Percentiles rank a stretch among this genome's conserved stretches.
phyloP scores from a whole-genome alignment of 192 early-diverging fungal species.

The Thamnidium elegans region DNA sequence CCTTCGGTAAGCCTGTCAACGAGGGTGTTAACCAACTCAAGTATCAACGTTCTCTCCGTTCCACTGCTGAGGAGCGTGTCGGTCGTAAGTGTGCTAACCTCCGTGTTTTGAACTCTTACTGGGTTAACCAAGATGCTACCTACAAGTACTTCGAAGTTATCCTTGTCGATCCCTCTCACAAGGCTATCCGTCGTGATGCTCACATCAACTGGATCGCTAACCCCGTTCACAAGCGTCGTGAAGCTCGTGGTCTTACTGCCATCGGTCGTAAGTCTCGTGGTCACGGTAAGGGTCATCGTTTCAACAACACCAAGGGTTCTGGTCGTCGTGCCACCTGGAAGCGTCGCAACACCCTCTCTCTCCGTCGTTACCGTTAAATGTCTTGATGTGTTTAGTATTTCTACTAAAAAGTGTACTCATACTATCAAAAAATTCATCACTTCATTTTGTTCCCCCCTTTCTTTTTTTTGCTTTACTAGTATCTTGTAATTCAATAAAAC shows the following conservation, averaged over 20 bases:
- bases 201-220: constrained; percentile 99
- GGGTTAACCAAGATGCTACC: constrained; percentile 98
- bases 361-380: constrained; percentile 88
- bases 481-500: no score
- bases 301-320: constrained; percentile 96
- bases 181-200: constrained; percentile 96
- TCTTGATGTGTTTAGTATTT: no score
- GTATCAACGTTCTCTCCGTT: constrained; percentile 91
- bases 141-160: constrained; percentile 99
- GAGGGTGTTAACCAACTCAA: constrained; percentile 99
- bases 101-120: constrained; percentile 99
- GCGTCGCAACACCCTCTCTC: constrained; percentile 93
- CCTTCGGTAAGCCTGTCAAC: constrained; percentile 95
- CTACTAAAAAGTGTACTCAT: no score
- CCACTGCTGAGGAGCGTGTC: constrained; percentile 96
- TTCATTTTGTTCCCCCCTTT: no score
- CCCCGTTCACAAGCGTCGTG: constrained; percentile 97
- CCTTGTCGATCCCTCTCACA: constrained; percentile 95
- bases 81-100: constrained; percentile 95
- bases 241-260: constrained; percentile 94
- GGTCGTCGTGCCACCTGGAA: constrained; percentile 92
- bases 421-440: no score
- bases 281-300: constrained; percentile 93
- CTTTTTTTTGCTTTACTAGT: no score
- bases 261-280: constrained; percentile 97